A percentile compares a stretch with the other conserved stretches of the same genome.
Conservation (phyloP, 495 filamentous ascomycete species). For the Geoglossum glabrum region DNA sequence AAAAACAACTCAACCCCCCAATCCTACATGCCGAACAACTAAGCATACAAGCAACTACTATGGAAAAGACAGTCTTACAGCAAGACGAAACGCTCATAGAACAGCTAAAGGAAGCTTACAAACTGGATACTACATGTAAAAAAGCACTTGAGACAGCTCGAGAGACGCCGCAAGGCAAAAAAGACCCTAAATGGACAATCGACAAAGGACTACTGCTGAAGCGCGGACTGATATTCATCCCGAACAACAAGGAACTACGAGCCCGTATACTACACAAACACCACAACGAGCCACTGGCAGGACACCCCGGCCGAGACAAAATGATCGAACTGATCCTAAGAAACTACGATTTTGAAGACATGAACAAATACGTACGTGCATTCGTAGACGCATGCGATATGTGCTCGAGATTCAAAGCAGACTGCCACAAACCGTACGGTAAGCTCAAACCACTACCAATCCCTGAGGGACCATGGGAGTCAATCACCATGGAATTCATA, state of each 20-base stretch:
- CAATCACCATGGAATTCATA: slow-evolving; percentile 9
- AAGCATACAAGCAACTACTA: too few relatives aligned
- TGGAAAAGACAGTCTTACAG: too few relatives aligned
- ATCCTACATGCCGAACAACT: too few relatives aligned
- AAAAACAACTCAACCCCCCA: too few relatives aligned
- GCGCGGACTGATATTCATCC: not conserved
- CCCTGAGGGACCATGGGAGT: slow-evolving; percentile 4
- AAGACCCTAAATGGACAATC: too few relatives aligned
- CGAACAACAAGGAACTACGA: not conserved
- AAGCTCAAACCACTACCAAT: slow-evolving; percentile 6
- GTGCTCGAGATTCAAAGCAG: slow-evolving; percentile 7
- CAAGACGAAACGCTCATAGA: too few relatives aligned
- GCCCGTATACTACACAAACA: not conserved
- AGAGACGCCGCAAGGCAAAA: too few relatives aligned
- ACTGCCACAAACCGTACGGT: slow-evolving; percentile 8
- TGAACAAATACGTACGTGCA: not conserved
- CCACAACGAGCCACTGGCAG: not conserved
- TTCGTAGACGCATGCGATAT: slow-evolving; percentile 7
- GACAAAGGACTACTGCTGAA: too few relatives aligned
- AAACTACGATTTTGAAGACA: not conserved
- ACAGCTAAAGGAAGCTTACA: too few relatives aligned
- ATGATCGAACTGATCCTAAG: not conserved
- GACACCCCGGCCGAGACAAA: not conserved
- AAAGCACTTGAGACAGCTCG: too few relatives aligned
- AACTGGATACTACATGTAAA: too few relatives aligned